Evolutionary conservation across 192 early-diverging fungal genomes (phyloP).

Genomic region (Linnemannia exigua): DNA sequence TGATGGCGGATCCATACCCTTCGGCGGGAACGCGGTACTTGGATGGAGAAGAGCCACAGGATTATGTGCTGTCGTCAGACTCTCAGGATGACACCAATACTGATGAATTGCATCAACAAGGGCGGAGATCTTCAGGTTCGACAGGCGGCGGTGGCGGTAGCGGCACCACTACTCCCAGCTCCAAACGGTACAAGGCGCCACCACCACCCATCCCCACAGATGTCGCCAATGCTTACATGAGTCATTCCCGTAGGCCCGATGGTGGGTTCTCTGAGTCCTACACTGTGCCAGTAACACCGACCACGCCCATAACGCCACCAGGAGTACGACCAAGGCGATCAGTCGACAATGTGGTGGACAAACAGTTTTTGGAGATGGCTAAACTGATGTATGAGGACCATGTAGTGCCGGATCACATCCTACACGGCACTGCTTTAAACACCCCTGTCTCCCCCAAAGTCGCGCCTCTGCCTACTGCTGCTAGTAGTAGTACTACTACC

Average conservation of each 20-base stretch:
- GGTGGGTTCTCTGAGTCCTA: background rate
- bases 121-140: background rate
- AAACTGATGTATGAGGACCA: constrained; percentile 44
- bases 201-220: constrained; percentile 51
- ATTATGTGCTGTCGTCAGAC: background rate
- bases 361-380: constrained; percentile 44
- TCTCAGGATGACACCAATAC: background rate
- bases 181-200: constrained; percentile 47
- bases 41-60: constrained; percentile 20
- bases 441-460: background rate
- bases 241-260: background rate
- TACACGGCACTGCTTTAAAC: background rate
- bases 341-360: constrained; percentile 37
- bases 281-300: constrained; percentile 20
- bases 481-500: background rate
- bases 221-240: background rate
- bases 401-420: constrained; percentile 24
- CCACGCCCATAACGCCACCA: constrained; percentile 43
- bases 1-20: constrained; percentile 54
- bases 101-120: background rate
- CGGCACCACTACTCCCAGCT: background rate
- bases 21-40: constrained; percentile 35
- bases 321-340: constrained; percentile 52
- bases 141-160: background rate
- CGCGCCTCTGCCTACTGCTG: too few species aligned